Base-by-base conservation (phyloP, 2,329 filamentous ascomycete genomes). In the Cytospora piceicola region DNA sequence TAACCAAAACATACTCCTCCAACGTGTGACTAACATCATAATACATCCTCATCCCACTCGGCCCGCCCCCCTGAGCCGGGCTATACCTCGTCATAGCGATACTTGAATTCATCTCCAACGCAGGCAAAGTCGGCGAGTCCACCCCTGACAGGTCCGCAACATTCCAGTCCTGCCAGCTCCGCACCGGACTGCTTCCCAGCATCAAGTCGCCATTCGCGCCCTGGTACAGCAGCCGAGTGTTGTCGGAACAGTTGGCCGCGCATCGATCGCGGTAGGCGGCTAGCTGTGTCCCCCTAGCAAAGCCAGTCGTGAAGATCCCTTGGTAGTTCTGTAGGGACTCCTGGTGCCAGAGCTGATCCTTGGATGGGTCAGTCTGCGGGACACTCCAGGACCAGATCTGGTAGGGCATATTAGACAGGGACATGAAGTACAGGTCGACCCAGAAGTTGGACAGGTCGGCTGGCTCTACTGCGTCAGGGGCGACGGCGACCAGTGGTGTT, bases 321-420 rank as follows among this genome's bases (percentile, higher is more conserved):
- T 55, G 52, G 34, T 62, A 34, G 1, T 36, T 49, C 52, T 62
- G 60, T 22, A 62, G 52, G 27, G 51, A 36, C 60, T 62, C 60
- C 27, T 55, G 60, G 6, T 62, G 60, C 60, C 60, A 62, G 9
- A 56, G 52, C 52, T 46, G 60, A 22, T 62, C 60, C 36, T 62
- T 55, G 20, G 60, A 62, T 6, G 60, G 52, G 22, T 62, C 60
- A 29, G 60, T 62, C 60, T 62, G 60, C 29, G 60, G 52, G 15
- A 24, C 53, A 34, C 60, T 62, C 60, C 60, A 56, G 14, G 60
- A 55, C 60, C 60, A 62, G 52, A 62, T 51, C 60, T 62, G 60
- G 52, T 56, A 62, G 15, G 60, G 60, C 4, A 55, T 22, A 9
- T 56, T 56, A 20, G 59, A 62, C 22, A 29, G 36, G 27, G 60